phyloP scores from a whole-genome alignment of 2,329 filamentous ascomycete species.

The Pyrenophora seminiperda region DNA sequence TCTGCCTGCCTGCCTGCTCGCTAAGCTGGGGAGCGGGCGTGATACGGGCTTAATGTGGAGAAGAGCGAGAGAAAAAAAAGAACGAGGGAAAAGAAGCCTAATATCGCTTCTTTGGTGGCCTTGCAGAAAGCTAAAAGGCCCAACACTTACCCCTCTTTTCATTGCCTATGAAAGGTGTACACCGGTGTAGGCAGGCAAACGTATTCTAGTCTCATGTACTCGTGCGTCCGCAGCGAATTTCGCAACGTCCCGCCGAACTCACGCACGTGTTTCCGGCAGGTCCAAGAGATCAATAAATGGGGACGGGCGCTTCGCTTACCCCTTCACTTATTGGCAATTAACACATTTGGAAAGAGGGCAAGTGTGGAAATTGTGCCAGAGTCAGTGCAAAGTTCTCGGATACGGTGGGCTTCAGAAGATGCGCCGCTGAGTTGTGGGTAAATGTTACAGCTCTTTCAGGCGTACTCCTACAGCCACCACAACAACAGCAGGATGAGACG shows the following conservation, averaged over 20 bases:
- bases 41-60: conserved; percentile 9
- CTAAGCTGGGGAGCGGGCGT: conserved; percentile 3
- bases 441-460: too few relatives aligned
- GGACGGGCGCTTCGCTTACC: conserved; percentile 1
- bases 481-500: conserved; percentile 2
- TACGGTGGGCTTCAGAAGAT: conserved; percentile 2
- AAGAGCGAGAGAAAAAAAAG: too few relatives aligned
- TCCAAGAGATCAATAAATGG: conserved; percentile 17
- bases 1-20: too few relatives aligned
- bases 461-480: too few relatives aligned
- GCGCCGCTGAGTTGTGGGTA: too few relatives aligned
- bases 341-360: not conserved
- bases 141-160: conserved; percentile 31
- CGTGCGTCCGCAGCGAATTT: conserved; percentile 13
- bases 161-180: conserved; percentile 18
- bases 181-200: conserved; percentile 9
- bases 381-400: conserved; percentile 3
- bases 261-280: conserved; percentile 9
- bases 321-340: conserved; percentile 3
- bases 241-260: conserved; percentile 12
- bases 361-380: not conserved
- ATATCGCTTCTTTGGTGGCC: conserved; percentile 29
- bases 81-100: conserved; percentile 27
- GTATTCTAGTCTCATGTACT: conserved; percentile 10
- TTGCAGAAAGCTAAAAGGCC: conserved; percentile 31